phyloP scores from a whole-genome alignment of 2,329 filamentous ascomycete genomes.

The Penicillium sp. region DNA sequence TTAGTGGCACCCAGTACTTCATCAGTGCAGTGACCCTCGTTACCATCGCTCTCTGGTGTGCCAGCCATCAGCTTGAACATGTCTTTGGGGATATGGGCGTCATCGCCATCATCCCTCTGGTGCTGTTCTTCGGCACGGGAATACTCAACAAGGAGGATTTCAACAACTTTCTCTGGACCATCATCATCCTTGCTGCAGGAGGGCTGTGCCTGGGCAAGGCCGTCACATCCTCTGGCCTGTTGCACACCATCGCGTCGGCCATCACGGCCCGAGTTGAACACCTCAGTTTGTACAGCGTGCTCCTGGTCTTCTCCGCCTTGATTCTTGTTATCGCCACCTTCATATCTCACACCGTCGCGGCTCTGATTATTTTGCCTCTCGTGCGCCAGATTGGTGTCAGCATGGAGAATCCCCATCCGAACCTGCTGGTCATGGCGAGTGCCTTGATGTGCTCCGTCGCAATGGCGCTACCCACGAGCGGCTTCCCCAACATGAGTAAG shows the following conservation, averaged over 20 bases:
- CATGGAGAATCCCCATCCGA: constrained; percentile 89
- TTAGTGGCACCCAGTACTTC: constrained; percentile 88
- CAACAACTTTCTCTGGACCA: constrained; percentile 99
- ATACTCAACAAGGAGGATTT: constrained; percentile 98
- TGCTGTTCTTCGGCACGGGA: constrained; percentile 93
- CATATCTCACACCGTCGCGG: constrained; percentile 95
- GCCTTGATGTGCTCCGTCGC: constrained; percentile 97
- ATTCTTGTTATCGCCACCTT: constrained; percentile 95
- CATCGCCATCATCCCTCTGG: constrained; percentile 91
- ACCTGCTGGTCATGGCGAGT: constrained; percentile 89
- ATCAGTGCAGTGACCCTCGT: constrained; percentile 76
- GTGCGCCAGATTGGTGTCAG: constrained; percentile 78
- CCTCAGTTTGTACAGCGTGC: constrained; percentile 78
- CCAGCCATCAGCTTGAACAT: constrained; percentile 79
- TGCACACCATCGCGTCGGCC: constrained; percentile 77
- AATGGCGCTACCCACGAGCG: constrained; percentile 92
- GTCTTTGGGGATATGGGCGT: constrained; percentile 98
- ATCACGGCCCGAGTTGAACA: constrained; percentile 73
- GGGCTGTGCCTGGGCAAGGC: constrained; percentile 90
- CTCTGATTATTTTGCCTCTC: constrained; percentile 87
- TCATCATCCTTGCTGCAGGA: constrained; percentile 95
- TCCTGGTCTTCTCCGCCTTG: constrained; percentile 78
- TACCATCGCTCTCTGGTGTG: constrained; percentile 90
- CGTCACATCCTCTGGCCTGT: constrained; percentile 85
- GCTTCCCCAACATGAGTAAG: constrained; percentile 99